Evolutionary conservation across 148 eudicot genomes (phyloP).

Genomic region (Rhododendron ovatum): DNA sequence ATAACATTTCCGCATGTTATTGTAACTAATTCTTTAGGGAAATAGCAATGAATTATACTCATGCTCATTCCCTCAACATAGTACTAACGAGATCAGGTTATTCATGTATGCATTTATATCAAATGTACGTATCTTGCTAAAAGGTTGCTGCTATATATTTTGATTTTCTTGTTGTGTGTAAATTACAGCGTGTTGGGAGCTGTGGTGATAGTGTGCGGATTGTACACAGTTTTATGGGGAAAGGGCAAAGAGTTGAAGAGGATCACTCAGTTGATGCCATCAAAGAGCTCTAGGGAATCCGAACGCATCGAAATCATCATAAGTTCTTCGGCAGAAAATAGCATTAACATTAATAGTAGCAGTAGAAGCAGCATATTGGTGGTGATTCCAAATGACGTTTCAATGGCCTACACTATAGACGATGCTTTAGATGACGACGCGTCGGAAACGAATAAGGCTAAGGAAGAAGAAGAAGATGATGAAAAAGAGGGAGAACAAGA

Average conservation of each 20-base stretch:
- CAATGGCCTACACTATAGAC: neutral
- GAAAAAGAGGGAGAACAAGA: neutral
- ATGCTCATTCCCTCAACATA: too few species aligned
- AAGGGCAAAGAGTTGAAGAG: conserved; percentile 19
- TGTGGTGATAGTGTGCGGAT: conserved; percentile 17
- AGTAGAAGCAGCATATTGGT: neutral
- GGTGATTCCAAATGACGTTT: neutral
- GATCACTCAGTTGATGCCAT: conserved; percentile 10
- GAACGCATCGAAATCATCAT: conserved; percentile 3
- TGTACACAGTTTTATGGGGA: conserved; percentile 18
- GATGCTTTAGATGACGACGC: neutral
- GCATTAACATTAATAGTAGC: neutral
- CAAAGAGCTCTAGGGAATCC: conserved; percentile 8
- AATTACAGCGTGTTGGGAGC: conserved; percentile 18
- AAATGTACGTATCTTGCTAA: too few species aligned
- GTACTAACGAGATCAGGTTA: too few species aligned
- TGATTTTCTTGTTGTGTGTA: neutral
- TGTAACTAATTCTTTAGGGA: too few species aligned
- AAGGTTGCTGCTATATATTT: too few species aligned
- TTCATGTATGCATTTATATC: too few species aligned
- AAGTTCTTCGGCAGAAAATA: neutral
- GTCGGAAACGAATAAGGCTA: neutral
- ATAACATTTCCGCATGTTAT: too few species aligned
- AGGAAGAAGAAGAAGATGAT: neutral
- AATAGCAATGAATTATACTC: too few species aligned